These are phyloP conservation scores for Lachancea quebecensis DNA, from an alignment of 805 yeast genomes.

Conservation along the genomic window DNA sequence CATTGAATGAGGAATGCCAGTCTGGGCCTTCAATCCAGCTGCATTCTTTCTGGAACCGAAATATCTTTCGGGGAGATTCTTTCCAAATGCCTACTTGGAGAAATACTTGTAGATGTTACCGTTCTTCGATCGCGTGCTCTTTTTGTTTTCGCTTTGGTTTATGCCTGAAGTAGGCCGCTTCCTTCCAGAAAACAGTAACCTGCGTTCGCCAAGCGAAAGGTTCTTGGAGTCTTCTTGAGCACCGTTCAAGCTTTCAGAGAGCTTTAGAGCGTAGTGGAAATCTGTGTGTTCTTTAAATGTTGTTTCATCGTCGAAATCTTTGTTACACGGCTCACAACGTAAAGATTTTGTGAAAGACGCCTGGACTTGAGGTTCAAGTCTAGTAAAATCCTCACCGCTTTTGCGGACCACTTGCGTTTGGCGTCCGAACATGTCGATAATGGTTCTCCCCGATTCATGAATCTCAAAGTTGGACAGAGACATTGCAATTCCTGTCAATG, in stretches of 20 bases:
- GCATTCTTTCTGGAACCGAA: too few species aligned
- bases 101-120: slow-evolving; percentile 3
- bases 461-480: slow-evolving; percentile 49
- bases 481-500: slow-evolving; percentile 45
- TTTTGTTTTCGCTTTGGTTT: neutral
- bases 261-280: slow-evolving; percentile 45
- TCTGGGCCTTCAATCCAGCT: too few species aligned
- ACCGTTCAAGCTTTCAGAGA: slow-evolving; percentile 41
- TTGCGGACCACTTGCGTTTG: slow-evolving; percentile 10
- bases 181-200: slow-evolving; percentile 17
- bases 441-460: slow-evolving; percentile 28
- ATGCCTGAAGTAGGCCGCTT: neutral
- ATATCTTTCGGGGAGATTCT: too few species aligned
- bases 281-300: slow-evolving; percentile 43
- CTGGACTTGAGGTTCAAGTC: neutral
- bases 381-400: neutral
- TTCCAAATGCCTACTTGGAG: neutral
- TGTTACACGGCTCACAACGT: slow-evolving; percentile 19
- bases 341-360: neutral
- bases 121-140: neutral
- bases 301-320: slow-evolving; percentile 11
- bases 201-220: slow-evolving; percentile 26
- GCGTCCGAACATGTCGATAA: slow-evolving; percentile 30
- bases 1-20: too few species aligned
- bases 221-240: slow-evolving; percentile 18